Conservation (phyloP, 208 protist genomes). For the Strigomonas culicis region DNA sequence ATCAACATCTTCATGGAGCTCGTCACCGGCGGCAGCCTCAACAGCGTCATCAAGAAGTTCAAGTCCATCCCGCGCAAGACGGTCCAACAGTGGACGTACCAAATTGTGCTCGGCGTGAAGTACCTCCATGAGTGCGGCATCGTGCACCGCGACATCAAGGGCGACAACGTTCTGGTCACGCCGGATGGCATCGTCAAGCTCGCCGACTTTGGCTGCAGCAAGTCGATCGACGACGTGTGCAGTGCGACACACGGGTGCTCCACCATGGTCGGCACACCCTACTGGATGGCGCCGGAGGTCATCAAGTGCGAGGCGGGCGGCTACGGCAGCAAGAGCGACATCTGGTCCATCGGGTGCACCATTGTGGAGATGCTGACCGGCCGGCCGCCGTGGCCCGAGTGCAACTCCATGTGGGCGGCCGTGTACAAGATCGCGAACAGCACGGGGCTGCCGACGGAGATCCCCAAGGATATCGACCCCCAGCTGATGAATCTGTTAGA, state of each 20-base stretch:
- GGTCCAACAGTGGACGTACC: conserved; percentile 80
- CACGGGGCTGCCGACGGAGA: conserved; percentile 80
- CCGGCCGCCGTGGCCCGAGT: conserved; percentile 87
- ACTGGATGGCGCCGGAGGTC: conserved; percentile 92
- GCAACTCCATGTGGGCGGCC: conserved; percentile 83
- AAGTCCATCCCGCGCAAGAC: conserved; percentile 67
- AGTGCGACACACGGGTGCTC: conserved; percentile 70
- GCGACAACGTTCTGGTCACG: conserved; percentile 88
- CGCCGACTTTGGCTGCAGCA: conserved; percentile 92
- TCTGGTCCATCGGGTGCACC: conserved; percentile 94
- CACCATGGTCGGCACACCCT: conserved; percentile 88
- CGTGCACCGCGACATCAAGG: conserved; percentile 91
- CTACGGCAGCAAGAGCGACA: conserved; percentile 92
- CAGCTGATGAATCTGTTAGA: conserved; percentile 73
- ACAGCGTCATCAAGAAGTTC: conserved; percentile 76
- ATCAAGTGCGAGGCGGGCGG: conserved; percentile 83
- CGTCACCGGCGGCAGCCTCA: conserved; percentile 78
- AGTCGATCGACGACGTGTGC: conserved; percentile 80
- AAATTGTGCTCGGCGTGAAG: conserved; percentile 88
- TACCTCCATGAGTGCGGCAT: conserved; percentile 90
- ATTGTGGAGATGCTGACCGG: conserved; percentile 93
- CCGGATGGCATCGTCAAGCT: conserved; percentile 86
- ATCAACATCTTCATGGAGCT: conserved; percentile 95
- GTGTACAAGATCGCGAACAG: conserved; percentile 89
- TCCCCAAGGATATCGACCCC: conserved; percentile 67